Evolutionary conservation across 2,329 filamentous ascomycete species (phyloP).

Genomic region (Bipolaris sorokiniana): DNA sequence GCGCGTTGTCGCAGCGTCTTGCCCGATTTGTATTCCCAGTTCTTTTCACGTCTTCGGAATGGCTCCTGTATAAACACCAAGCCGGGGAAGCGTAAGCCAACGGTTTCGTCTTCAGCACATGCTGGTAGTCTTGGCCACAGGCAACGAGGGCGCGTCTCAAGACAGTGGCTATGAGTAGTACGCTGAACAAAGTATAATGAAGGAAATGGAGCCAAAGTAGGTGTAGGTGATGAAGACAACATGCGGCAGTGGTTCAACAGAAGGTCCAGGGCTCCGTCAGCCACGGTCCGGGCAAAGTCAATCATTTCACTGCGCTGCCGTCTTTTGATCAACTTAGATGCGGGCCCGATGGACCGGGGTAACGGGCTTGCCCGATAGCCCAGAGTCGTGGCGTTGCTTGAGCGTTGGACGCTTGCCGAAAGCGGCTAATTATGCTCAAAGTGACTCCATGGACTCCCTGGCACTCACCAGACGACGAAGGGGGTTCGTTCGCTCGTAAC

Average conservation of each 20-base stretch:
- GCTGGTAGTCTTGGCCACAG: neutral
- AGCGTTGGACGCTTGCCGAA: slow-evolving; percentile 27
- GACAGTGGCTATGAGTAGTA: neutral
- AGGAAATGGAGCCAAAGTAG: neutral
- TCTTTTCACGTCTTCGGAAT: neutral
- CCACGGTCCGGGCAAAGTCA: slow-evolving; percentile 14
- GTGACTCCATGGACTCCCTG: slow-evolving; percentile 25
- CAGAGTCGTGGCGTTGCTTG: slow-evolving; percentile 21
- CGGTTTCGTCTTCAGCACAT: slow-evolving; percentile 9
- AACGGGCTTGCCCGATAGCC: slow-evolving; percentile 14
- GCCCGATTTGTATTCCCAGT: slow-evolving; percentile 18
- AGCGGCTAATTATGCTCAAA: slow-evolving; percentile 39
- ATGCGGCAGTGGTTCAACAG: neutral
- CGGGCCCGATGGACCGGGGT: slow-evolving; percentile 13
- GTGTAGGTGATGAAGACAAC: neutral
- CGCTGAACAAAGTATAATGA: neutral
- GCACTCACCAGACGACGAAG: slow-evolving; percentile 20
- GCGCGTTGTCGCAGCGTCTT: slow-evolving; percentile 4
- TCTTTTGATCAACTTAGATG: slow-evolving; percentile 13
- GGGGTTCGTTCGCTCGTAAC: slow-evolving; percentile 12
- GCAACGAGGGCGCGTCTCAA: neutral
- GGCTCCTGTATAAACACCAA: neutral
- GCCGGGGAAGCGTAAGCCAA: neutral
- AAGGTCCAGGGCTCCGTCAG: slow-evolving; percentile 13
- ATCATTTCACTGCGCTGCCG: slow-evolving; percentile 22